phyloP scores from a whole-genome alignment of 306 rosid genomes.

The Urtica urens region DNA sequence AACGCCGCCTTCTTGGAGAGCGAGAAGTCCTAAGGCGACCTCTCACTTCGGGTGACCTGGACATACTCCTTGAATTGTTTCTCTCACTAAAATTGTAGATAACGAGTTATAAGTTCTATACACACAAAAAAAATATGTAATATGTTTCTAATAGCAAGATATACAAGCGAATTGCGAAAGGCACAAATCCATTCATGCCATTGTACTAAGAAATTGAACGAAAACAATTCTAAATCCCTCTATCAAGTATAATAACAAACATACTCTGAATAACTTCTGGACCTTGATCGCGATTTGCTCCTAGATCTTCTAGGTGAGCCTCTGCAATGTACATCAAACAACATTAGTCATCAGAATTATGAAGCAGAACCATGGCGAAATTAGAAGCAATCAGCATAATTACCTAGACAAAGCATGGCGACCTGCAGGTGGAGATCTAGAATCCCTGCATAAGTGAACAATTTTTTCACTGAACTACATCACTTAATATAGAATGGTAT shows the following conservation, averaged over 20 bases:
- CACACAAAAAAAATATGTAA: conserved; percentile 5
- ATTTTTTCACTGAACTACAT: background rate
- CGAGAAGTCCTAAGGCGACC: conserved; percentile 38
- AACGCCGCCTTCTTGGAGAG: conserved; percentile 37
- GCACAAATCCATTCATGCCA: no score
- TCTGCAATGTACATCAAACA: conserved; percentile 23
- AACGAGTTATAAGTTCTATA: conserved; percentile 4
- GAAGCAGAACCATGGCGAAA: background rate
- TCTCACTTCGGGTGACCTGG: conserved; percentile 42
- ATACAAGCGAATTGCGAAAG: no score
- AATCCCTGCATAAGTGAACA: conserved; percentile 24
- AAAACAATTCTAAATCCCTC: no score
- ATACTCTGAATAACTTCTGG: conserved; percentile 48
- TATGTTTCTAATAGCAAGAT: no score
- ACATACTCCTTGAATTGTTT: conserved; percentile 43
- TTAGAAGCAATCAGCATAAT: conserved; percentile 3
- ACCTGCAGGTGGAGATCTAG: conserved; percentile 46
- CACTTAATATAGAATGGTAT: background rate
- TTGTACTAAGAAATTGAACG: no score
- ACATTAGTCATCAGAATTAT: background rate
- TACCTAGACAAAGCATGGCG: conserved; percentile 41
- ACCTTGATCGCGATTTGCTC: no score
- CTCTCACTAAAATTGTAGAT: conserved; percentile 24
- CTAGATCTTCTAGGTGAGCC: conserved; percentile 42
- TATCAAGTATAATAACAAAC: no score